These are phyloP conservation scores for Colletotrichum endophyticum DNA, from an alignment of 2,329 filamentous ascomycete species.

Conservation along the genomic window DNA sequence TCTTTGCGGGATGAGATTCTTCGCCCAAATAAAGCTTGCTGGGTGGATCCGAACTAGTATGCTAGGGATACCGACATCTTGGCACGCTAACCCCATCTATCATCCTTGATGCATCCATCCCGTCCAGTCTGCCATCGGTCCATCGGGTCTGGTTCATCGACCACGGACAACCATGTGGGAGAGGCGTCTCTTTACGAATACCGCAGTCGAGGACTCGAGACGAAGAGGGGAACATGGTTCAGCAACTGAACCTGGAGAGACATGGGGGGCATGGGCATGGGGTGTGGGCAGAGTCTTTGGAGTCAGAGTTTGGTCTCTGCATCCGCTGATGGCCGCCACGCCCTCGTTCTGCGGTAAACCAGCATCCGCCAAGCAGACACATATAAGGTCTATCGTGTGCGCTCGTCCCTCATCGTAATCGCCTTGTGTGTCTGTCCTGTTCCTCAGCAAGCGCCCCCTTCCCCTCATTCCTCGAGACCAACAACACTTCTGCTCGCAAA, in stretches of 20 bases:
- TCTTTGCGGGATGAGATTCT: conserved; percentile 5
- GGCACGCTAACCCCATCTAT: conserved; percentile 7
- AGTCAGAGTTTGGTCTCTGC: not conserved
- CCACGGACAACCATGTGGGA: not conserved
- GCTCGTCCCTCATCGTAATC: not conserved
- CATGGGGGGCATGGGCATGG: not conserved
- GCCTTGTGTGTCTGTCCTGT: not conserved
- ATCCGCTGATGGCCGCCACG: not conserved
- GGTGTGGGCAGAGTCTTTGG: not conserved
- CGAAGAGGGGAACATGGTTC: not conserved
- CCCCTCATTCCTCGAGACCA: not conserved
- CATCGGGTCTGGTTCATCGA: not conserved
- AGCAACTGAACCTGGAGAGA: not conserved
- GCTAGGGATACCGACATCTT: conserved; percentile 21
- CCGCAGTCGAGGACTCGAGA: not conserved
- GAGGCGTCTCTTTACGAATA: not conserved
- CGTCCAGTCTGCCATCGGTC: not conserved
- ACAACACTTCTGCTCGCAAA: conserved; percentile 2
- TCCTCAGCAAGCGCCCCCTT: not conserved
- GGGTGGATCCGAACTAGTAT: not conserved
- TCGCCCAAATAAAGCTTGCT: conserved; percentile 14
- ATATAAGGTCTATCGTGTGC: conserved; percentile 14
- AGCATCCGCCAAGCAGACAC: not conserved
- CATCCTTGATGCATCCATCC: conserved; percentile 5
- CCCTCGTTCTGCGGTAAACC: not conserved